Conservation (phyloP, 2,329 filamentous ascomycete species). For the Bipolaris zeicola region DNA sequence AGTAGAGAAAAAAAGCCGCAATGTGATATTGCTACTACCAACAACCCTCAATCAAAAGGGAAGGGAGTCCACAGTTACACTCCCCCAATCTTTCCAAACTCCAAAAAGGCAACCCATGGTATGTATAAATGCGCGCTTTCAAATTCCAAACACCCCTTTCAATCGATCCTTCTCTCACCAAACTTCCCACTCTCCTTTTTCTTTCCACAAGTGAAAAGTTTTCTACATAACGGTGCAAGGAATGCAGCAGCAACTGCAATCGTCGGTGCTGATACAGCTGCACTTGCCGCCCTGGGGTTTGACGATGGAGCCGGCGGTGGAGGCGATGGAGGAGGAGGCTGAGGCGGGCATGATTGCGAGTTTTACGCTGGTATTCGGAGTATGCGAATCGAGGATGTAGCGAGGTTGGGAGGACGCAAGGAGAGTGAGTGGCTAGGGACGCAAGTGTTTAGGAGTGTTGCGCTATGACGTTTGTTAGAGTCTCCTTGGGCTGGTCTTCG, state of each 20-base stretch:
- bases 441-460: not conserved
- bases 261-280: slow-evolving; percentile 37
- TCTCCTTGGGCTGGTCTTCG: not conserved
- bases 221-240: slow-evolving; percentile 43
- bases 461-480: slow-evolving; percentile 6
- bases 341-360: slow-evolving; percentile 40
- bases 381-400: not conserved
- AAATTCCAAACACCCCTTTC: no score
- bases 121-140: not conserved
- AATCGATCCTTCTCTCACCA: no score
- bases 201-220: no score
- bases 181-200: no score
- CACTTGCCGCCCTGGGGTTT: slow-evolving; percentile 44
- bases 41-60: no score
- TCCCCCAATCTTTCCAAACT: no score
- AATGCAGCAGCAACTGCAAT: slow-evolving; percentile 44
- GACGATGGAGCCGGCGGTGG: slow-evolving; percentile 39
- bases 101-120: no score
- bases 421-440: not conserved
- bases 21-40: no score
- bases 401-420: not conserved
- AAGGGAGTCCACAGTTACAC: no score
- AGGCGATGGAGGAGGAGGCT: slow-evolving; percentile 40
- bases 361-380: not conserved
- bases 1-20: no score